Evolutionary conservation across 2,329 filamentous ascomycete species (phyloP).

Genomic region (Dactylellina drechsleri): DNA sequence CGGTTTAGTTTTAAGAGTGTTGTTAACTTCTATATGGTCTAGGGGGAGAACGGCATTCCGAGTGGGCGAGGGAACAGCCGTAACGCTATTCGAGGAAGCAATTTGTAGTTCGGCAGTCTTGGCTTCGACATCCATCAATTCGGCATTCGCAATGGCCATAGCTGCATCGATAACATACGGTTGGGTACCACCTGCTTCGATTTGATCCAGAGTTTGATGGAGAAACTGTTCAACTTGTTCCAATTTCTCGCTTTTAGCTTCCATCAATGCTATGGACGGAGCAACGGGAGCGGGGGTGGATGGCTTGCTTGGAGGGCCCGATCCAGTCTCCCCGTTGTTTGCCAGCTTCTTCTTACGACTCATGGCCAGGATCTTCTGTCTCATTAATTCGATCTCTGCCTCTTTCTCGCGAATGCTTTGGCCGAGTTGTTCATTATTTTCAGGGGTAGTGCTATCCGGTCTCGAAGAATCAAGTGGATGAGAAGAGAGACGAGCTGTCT

Average conservation of each 20-base stretch:
- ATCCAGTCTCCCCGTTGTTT: slow-evolving; percentile 10
- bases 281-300: slow-evolving; percentile 28
- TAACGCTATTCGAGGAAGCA: background rate
- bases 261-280: slow-evolving; percentile 15
- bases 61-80: background rate
- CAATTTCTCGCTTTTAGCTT: slow-evolving; percentile 19
- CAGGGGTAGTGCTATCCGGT: slow-evolving; percentile 62
- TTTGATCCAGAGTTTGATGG: slow-evolving; percentile 42
- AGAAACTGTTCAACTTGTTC: slow-evolving; percentile 49
- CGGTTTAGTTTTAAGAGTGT: background rate
- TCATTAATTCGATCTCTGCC: slow-evolving; percentile 71
- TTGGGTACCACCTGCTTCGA: slow-evolving; percentile 11
- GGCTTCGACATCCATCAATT: slow-evolving; percentile 18
- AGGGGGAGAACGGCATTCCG: background rate
- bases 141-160: slow-evolving; percentile 1
- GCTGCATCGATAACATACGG: slow-evolving; percentile 11
- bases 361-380: slow-evolving; percentile 61
- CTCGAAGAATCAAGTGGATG: slow-evolving; percentile 61
- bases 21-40: background rate
- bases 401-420: slow-evolving; percentile 66
- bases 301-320: slow-evolving; percentile 25
- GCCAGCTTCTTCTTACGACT: slow-evolving; percentile 33
- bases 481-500: slow-evolving; percentile 59
- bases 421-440: slow-evolving; percentile 61
- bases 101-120: slow-evolving; percentile 15